Conservation (phyloP, 2,329 filamentous ascomycete species). For the Arthrobotrys conoides region DNA sequence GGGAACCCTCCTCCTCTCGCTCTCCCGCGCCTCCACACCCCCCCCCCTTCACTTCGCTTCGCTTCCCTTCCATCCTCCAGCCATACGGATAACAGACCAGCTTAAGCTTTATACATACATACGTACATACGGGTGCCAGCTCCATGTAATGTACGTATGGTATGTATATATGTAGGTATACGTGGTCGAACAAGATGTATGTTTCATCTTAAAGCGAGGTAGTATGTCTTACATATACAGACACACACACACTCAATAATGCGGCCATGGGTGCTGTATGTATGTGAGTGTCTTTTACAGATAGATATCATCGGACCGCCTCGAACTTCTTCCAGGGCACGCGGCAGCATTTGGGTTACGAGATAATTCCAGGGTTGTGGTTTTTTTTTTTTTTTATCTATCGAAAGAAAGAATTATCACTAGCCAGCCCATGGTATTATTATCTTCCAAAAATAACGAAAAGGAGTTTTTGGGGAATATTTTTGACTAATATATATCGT, state of each 20-base stretch:
- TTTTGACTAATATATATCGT: too few relatives aligned
- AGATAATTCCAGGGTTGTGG: too few relatives aligned
- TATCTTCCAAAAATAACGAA: too few relatives aligned
- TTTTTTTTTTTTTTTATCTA: too few relatives aligned
- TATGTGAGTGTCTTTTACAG: neutral
- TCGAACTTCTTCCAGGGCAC: neutral
- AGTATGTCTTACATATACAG: slow-evolving; percentile 28
- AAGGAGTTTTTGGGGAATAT: too few relatives aligned
- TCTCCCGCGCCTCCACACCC: neutral
- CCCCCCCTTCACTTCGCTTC: neutral
- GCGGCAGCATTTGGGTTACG: too few relatives aligned
- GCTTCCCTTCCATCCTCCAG: neutral
- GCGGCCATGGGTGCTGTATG: neutral
- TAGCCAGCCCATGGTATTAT: too few relatives aligned
- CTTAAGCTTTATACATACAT: neutral
- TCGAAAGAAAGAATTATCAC: too few relatives aligned
- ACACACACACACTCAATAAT: slow-evolving; percentile 1
- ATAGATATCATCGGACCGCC: neutral
- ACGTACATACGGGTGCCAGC: neutral
- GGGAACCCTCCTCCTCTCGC: neutral
- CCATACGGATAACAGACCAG: slow-evolving; percentile 1
- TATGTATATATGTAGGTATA: slow-evolving; percentile 4
- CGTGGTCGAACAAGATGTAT: slow-evolving; percentile 20
- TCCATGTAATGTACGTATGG: too few relatives aligned
- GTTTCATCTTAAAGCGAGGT: slow-evolving; percentile 22